A percentile compares a stretch with the other conserved stretches of the same genome.
phyloP scores from a whole-genome alignment of 306 rosid genomes.

The Crataegus laevigata region DNA sequence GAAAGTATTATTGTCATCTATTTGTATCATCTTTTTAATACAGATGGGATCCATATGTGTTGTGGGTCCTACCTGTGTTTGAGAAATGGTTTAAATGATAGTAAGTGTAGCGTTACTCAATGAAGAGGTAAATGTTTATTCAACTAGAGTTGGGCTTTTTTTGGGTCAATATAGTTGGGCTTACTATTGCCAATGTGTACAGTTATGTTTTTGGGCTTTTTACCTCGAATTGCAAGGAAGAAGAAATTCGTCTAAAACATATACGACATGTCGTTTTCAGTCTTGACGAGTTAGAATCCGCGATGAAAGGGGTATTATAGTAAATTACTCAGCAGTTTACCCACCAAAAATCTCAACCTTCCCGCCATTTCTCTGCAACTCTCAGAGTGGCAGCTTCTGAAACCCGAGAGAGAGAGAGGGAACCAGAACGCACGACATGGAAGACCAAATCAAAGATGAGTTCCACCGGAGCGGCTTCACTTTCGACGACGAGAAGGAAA shows the following conservation, averaged over 20 bases:
- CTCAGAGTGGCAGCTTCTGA: constrained; percentile 15
- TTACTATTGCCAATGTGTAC: background rate
- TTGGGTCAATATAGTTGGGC: background rate
- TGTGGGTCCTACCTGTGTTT: no score
- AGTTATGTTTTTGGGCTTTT: background rate
- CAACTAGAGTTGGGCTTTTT: no score
- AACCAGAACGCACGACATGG: constrained; percentile 39
- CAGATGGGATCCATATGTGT: rapidly evolving
- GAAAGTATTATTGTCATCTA: no score
- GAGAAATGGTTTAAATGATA: no score
- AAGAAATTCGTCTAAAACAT: background rate
- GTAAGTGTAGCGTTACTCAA: no score
- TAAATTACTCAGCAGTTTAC: background rate
- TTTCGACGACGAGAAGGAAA: constrained; percentile 64
- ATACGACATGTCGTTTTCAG: background rate
- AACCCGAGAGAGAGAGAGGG: constrained; percentile 46
- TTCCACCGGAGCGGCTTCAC: constrained; percentile 47
- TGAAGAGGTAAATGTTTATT: no score
- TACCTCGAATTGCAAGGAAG: background rate
- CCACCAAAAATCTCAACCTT: constrained; percentile 15
- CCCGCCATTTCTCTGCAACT: constrained; percentile 53
- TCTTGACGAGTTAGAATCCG: background rate
- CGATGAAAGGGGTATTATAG: background rate
- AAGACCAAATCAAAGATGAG: constrained; percentile 63
- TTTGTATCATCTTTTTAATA: no score